Conservation (phyloP, 495 filamentous ascomycete species). For the Halenospora varia region DNA sequence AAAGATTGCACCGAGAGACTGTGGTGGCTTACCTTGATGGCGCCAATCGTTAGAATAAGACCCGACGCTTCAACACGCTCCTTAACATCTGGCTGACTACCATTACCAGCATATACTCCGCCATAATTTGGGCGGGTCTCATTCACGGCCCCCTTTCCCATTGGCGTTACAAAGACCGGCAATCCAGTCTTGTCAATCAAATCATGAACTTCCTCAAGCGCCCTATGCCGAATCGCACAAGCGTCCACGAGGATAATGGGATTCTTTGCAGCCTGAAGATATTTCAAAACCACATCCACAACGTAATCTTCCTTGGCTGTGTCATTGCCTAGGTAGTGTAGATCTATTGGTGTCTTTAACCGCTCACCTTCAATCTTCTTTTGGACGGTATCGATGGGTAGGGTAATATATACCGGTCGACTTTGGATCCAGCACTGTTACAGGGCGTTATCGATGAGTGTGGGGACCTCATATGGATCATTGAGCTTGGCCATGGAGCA, state of each 20-base stretch:
- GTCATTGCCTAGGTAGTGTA: conserved; percentile 61
- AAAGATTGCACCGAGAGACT: too few species aligned
- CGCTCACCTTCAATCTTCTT: conserved; percentile 73
- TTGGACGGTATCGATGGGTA: conserved; percentile 82
- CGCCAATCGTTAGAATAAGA: conserved; percentile 76
- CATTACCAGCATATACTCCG: conserved; percentile 82
- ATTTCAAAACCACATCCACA: conserved; percentile 72
- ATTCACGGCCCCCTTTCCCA: conserved; percentile 87
- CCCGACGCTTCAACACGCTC: conserved; percentile 77
- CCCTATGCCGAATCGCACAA: conserved; percentile 80
- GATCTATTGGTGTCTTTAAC: conserved; percentile 67
- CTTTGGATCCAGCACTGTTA: conserved; percentile 72
- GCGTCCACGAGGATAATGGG: conserved; percentile 86
- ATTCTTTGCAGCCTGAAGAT: conserved; percentile 68
- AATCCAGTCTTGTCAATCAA: conserved; percentile 71
- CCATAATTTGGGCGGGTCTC: conserved; percentile 73
- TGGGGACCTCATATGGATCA: conserved; percentile 64
- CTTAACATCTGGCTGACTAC: conserved; percentile 63
- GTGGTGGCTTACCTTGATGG: conserved; percentile 47
- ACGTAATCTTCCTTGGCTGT: conserved; percentile 76
- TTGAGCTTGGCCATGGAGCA: conserved; percentile 66
- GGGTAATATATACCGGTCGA: conserved; percentile 77
- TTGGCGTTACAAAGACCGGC: conserved; percentile 83
- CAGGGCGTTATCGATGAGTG: conserved; percentile 75
- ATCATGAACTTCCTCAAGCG: conserved; percentile 69